phyloP scores from a whole-genome alignment of 176 grass and related monocot species.

The Musa troglodytarum region DNA sequence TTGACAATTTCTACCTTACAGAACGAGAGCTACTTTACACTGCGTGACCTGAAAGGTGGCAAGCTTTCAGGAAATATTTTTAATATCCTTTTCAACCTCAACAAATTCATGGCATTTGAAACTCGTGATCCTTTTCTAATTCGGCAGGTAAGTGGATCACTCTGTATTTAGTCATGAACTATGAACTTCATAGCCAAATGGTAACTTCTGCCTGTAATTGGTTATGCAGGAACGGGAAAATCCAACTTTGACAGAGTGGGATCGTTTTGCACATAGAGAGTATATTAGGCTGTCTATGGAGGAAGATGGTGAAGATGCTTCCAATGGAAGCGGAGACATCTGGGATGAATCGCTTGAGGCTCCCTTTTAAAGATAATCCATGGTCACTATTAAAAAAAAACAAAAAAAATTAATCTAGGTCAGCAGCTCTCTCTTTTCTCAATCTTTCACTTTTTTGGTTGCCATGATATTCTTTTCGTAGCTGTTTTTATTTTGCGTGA shows the following conservation, averaged over 20 bases:
- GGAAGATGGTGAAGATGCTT: slow-evolving; percentile 99
- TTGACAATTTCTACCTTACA: slow-evolving; percentile 34
- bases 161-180: slow-evolving; percentile 16
- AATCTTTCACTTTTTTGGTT: no score
- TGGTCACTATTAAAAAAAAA: slow-evolving; percentile 23
- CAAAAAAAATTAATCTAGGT: no score
- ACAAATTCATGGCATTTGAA: slow-evolving; percentile 99
- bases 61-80: slow-evolving; percentile 99
- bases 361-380: slow-evolving; percentile 59
- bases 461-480: no score
- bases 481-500: no score
- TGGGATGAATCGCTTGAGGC: slow-evolving; percentile 98
- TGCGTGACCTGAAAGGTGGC: slow-evolving; percentile 67
- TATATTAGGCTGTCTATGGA: slow-evolving; percentile 99
- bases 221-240: slow-evolving; percentile 82
- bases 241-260: slow-evolving; percentile 95
- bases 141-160: slow-evolving; percentile 63
- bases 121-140: slow-evolving; percentile 95
- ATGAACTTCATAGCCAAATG: background rate
- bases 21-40: slow-evolving; percentile 81
- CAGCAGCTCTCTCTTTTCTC: no score
- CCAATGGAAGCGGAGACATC: slow-evolving; percentile 98
- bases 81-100: slow-evolving; percentile 99
- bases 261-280: slow-evolving; percentile 93
- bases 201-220: slow-evolving; percentile 13